These are phyloP conservation scores for Prinsepia uniflora DNA, from an alignment of 306 rosid genomes.

Conservation along the genomic window DNA sequence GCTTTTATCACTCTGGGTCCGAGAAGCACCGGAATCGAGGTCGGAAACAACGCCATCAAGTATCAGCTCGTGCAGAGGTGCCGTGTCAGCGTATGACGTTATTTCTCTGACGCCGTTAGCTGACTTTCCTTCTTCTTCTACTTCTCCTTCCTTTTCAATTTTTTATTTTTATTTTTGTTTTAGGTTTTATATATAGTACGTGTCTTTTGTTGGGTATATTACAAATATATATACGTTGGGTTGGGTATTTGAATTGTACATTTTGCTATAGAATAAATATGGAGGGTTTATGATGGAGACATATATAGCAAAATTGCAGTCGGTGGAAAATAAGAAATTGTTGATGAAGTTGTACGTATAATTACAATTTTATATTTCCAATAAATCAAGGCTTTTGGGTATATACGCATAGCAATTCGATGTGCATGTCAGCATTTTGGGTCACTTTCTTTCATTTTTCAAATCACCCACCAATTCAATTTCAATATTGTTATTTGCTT, in stretches of 20 bases:
- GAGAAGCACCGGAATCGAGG: conserved; percentile 25
- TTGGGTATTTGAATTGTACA: conserved; percentile 29
- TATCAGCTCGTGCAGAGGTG: conserved; percentile 63
- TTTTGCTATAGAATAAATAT: conserved; percentile 45
- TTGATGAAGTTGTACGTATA: conserved; percentile 13
- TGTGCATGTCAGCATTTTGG: conserved; percentile 20
- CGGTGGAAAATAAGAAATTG: background rate
- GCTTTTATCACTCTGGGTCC: conserved; percentile 54
- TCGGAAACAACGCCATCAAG: conserved; percentile 64
- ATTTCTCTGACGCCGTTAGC: conserved; percentile 6
- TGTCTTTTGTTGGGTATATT: conserved; percentile 4
- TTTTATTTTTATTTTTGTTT: background rate
- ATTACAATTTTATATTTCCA: conserved; percentile 2
- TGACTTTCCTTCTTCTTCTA: background rate
- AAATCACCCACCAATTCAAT: background rate
- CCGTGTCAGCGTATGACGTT: conserved; percentile 55
- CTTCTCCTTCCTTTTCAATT: background rate
- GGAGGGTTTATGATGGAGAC: background rate
- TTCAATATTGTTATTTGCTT: background rate
- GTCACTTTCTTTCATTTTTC: conserved; percentile 33
- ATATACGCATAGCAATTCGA: conserved; percentile 1
- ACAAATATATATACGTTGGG: conserved; percentile 2
- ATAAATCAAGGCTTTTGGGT: conserved; percentile 5
- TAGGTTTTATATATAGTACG: background rate
- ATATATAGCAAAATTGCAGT: conserved; percentile 40